Base-by-base conservation (phyloP, 495 filamentous ascomycete species). In the Xylaria flabelliformis region DNA sequence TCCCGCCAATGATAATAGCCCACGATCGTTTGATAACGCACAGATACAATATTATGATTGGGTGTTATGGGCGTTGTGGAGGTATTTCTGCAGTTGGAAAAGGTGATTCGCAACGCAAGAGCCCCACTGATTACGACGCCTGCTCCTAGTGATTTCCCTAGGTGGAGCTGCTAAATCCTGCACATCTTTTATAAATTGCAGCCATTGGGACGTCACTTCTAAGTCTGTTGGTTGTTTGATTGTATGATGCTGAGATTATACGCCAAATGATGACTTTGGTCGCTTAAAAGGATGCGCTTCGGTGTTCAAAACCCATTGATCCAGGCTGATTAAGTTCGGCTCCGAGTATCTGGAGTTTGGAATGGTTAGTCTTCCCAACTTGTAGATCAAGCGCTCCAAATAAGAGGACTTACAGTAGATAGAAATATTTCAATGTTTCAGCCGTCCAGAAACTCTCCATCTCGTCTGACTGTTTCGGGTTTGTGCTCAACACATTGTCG, bases 351-450 rank as follows among this genome's bases (percentile, higher is more conserved):
- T 79, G 48, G 26, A 61, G 51, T 59, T 91, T 87, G 0, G 7
- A 55, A 29, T 9, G 19, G 53, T 70, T 51, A 68, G 77, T 61
- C 72, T 64, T 12, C 69, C 6, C 59, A 32, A 15, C 24, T 13
- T 10, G n/a, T 32, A 21, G 12, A 44, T 51, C 17, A 12, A 62
- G 5, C 8, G 4, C 36, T 4, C 2, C 61, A 24, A 2, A 15
- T 19, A 24, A 15, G 62, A 32, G 13, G 29, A 67, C 91, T 80
- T 94, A 99, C 70, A 97, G 85, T 72, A 98, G 79, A 74, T 96
- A 98, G 72, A 97, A 97, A 78, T 98, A 98, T 78, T 98, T 99
- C 72, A 97, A 82, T 21, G 94, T 96, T 81, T 97, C 94, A 7
- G 93, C 91, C 67, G 88, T 78, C 86, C 89, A 91, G 74, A 91